Percentiles rank a stretch among this genome's conserved stretches.
phyloP scores from a whole-genome alignment of 1,139 yeast genomes.

The Candida sojae region DNA sequence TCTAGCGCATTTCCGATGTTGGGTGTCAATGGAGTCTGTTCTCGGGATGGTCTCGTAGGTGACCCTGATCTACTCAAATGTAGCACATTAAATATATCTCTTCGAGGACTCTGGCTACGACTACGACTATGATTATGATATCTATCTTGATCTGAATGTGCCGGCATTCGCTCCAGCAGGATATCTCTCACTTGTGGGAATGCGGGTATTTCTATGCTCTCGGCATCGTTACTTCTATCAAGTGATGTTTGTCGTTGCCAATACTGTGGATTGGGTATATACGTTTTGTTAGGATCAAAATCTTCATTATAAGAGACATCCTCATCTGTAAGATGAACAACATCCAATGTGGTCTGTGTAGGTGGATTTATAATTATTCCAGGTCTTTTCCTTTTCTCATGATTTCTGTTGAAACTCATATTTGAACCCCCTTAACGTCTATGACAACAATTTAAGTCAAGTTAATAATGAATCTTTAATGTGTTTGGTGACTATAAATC shows the following conservation, averaged over 20 bases:
- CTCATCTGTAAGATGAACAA: background rate
- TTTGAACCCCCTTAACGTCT: background rate
- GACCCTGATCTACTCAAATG: constrained; percentile 5
- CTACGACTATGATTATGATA: background rate
- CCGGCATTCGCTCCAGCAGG: constrained; percentile 4
- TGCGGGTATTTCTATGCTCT: constrained; percentile 5
- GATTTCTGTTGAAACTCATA: background rate
- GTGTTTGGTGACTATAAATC: background rate
- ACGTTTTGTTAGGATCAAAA: constrained; percentile 14
- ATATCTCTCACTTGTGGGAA: constrained; percentile 6
- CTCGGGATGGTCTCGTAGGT: background rate
- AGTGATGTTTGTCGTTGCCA: constrained; percentile 9
- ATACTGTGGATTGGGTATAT: constrained; percentile 8
- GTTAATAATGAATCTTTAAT: too few relatives aligned
- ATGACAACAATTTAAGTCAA: too few relatives aligned
- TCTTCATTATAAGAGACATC: constrained; percentile 12
- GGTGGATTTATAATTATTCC: constrained; percentile 7
- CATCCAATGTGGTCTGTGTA: constrained; percentile 5
- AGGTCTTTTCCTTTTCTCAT: constrained; percentile 2
- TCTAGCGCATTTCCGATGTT: constrained; percentile 9
- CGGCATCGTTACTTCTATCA: background rate
- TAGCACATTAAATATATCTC: constrained; percentile 8
- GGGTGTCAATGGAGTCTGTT: constrained; percentile 2
- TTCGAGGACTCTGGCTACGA: background rate
- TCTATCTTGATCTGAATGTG: constrained; percentile 3